These are phyloP conservation scores for Diaporthe humulicola DNA, from an alignment of 2,329 filamentous ascomycete genomes.

Conservation along the genomic window DNA sequence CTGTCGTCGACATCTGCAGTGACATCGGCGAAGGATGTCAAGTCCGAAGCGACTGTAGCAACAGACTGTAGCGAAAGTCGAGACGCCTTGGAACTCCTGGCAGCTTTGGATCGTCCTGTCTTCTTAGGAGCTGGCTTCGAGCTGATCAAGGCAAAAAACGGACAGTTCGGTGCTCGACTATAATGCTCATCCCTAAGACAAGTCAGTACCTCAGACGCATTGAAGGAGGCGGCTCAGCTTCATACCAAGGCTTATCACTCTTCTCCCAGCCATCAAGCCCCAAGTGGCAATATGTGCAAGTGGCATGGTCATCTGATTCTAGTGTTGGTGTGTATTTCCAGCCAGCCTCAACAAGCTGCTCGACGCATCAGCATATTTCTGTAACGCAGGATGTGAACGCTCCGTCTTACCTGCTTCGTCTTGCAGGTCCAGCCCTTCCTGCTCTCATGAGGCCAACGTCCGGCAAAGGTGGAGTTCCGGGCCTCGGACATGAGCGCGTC, in stretches of 20 bases:
- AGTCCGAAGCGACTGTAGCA: slow-evolving; percentile 64
- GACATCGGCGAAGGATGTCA: slow-evolving; percentile 61
- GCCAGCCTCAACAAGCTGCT: slow-evolving; percentile 88
- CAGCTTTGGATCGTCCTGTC: slow-evolving; percentile 65
- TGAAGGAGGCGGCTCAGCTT: slow-evolving; percentile 40
- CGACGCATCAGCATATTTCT: slow-evolving; percentile 1
- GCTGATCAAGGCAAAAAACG: slow-evolving; percentile 81
- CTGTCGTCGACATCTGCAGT: slow-evolving; percentile 69
- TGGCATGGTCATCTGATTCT: slow-evolving; percentile 89
- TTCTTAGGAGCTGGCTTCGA: slow-evolving; percentile 70
- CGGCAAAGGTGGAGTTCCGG: slow-evolving; percentile 85
- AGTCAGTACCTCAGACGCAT: slow-evolving; percentile 43
- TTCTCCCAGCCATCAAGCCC: slow-evolving; percentile 96
- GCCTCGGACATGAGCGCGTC: slow-evolving; percentile 80
- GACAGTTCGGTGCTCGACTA: slow-evolving; percentile 81
- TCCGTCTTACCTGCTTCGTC: slow-evolving; percentile 79
- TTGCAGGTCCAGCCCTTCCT: slow-evolving; percentile 94
- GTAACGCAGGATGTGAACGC: not conserved
- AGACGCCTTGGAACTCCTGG: slow-evolving; percentile 76
- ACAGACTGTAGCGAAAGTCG: slow-evolving; percentile 73
- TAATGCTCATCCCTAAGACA: slow-evolving; percentile 83
- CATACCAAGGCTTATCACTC: slow-evolving; percentile 87
- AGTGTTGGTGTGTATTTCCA: slow-evolving; percentile 92
- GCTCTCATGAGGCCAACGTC: slow-evolving; percentile 88
- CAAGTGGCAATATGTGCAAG: slow-evolving; percentile 90